Percentiles rank a stretch among this genome's conserved stretches.
Conservation (phyloP, 2,329 filamentous ascomycete genomes). For the Thielaviopsis punctulata region DNA sequence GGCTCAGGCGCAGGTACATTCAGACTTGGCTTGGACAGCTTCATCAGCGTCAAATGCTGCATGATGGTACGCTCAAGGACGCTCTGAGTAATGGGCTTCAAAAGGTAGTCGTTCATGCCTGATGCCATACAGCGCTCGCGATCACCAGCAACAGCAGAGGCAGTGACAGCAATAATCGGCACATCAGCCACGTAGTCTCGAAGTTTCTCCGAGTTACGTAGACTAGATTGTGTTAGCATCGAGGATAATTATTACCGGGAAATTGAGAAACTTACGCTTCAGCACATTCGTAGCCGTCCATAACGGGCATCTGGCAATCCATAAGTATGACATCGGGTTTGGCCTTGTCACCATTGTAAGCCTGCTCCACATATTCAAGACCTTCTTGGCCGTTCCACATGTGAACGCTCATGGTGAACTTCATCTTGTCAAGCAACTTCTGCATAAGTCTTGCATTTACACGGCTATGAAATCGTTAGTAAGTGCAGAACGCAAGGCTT, state of each 20-base stretch:
- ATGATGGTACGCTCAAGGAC: slow-evolving; percentile 7
- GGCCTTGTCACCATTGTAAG: slow-evolving; percentile 29
- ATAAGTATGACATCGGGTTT: slow-evolving; percentile 62
- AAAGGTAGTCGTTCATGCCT: slow-evolving; percentile 61
- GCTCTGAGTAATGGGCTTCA: slow-evolving; percentile 49
- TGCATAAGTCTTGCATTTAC: slow-evolving; percentile 13
- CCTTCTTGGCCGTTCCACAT: slow-evolving; percentile 62
- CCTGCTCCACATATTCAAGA: slow-evolving; percentile 49
- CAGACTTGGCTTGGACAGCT: neutral
- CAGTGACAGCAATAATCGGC: slow-evolving; percentile 69
- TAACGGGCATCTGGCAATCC: slow-evolving; percentile 61
- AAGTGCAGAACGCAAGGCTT: neutral
- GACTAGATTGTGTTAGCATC: slow-evolving; percentile 39
- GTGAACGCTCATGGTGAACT: slow-evolving; percentile 5
- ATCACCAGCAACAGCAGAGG: slow-evolving; percentile 61
- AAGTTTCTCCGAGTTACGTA: slow-evolving; percentile 2
- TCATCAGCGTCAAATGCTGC: neutral
- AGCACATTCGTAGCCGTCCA: slow-evolving; percentile 64
- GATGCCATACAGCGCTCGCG: slow-evolving; percentile 54
- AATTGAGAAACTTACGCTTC: slow-evolving; percentile 27
- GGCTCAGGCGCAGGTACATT: neutral
- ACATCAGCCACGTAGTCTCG: slow-evolving; percentile 36
- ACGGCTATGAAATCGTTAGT: neutral
- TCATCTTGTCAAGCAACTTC: slow-evolving; percentile 14
- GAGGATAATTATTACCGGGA: neutral